A percentile compares a stretch with the other conserved stretches of the same genome.
phyloP scores from a whole-genome alignment of 257 asterid species.

The Solanum okadae region DNA sequence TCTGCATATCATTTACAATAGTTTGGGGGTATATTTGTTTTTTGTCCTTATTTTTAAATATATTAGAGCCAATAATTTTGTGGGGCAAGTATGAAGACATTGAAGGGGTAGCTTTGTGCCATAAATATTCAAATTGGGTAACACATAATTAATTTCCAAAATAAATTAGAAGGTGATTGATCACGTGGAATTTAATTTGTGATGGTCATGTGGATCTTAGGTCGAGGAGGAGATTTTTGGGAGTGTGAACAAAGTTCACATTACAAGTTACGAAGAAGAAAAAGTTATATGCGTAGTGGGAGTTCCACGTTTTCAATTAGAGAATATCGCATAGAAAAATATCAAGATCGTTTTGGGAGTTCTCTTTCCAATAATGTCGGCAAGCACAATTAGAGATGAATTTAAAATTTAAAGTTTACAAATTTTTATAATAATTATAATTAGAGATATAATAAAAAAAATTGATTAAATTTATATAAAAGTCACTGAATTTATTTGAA shows the following conservation, averaged over 20 bases:
- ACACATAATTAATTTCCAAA: neutral
- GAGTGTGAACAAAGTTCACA: neutral
- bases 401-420: neutral
- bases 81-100: neutral
- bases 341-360: neutral
- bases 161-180: neutral
- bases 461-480: neutral
- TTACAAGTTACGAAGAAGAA: neutral
- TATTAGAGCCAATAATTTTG: neutral
- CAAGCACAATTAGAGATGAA: neutral
- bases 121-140: neutral
- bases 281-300: neutral
- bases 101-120: neutral
- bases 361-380: neutral
- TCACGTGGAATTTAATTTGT: neutral
- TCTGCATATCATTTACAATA: too few species aligned
- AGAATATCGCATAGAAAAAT: neutral
- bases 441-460: too few species aligned
- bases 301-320: neutral
- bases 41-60: neutral
- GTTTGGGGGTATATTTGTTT: accelerated
- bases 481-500: neutral
- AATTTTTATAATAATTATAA: neutral
- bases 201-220: neutral
- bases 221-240: neutral